Conservation (phyloP, 306 rosid species). For the Spatholobus suberectus region DNA sequence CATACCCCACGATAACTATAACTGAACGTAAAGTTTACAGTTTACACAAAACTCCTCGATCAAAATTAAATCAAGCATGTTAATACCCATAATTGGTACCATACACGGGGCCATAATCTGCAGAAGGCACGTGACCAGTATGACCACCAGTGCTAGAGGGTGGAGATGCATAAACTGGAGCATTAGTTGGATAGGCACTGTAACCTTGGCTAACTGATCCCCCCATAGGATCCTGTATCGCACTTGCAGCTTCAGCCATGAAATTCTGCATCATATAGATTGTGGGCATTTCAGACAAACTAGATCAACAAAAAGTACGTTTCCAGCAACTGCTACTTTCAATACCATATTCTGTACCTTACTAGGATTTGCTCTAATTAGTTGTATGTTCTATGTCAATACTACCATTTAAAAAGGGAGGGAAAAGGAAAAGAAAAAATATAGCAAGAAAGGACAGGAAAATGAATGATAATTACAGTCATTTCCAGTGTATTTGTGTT, state of each 20-base stretch:
- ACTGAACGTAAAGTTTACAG: neutral
- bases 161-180: slow-evolving; percentile 14
- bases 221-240: neutral
- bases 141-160: neutral
- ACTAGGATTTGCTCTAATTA: neutral
- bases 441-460: neutral
- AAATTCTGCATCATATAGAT: neutral
- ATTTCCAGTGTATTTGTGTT: neutral
- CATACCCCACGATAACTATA: neutral
- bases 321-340: neutral
- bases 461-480: neutral
- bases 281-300: neutral
- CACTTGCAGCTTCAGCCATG: slow-evolving; percentile 23
- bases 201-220: slow-evolving; percentile 17
- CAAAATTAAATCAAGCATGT: neutral
- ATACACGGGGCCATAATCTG: neutral
- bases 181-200: slow-evolving; percentile 1
- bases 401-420: neutral
- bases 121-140: neutral
- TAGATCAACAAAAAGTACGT: neutral
- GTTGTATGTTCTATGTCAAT: neutral
- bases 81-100: slow-evolving; percentile 16
- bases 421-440: neutral
- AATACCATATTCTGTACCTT: neutral
- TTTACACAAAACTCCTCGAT: neutral